These are phyloP conservation scores for Candida jianshihensis DNA, from an alignment of 805 yeast species.

Conservation along the genomic window DNA sequence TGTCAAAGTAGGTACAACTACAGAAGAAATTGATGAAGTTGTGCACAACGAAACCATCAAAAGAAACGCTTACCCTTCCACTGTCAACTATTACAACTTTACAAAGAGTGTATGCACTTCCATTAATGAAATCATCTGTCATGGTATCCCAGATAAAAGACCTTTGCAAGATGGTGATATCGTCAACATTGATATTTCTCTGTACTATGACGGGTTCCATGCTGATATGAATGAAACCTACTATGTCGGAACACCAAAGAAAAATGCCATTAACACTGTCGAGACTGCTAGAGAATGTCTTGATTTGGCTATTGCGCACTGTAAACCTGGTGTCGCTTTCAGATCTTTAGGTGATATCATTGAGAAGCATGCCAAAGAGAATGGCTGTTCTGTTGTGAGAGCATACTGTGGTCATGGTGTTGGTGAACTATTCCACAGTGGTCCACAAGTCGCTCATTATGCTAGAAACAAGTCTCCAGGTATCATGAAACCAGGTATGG, in stretches of 20 bases:
- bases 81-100: constrained; percentile 87
- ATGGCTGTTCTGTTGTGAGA: constrained; percentile 81
- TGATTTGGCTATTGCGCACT: constrained; percentile 72
- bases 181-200: constrained; percentile 80
- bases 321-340: constrained; percentile 89
- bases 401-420: constrained; percentile 94
- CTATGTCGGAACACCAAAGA: constrained; percentile 85
- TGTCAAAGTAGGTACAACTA: constrained; percentile 81
- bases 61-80: constrained; percentile 90
- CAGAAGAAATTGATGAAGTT: constrained; percentile 83
- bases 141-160: constrained; percentile 92
- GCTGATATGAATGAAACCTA: constrained; percentile 95
- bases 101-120: constrained; percentile 93
- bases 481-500: constrained; percentile 91
- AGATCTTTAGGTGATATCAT: constrained; percentile 82
- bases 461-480: constrained; percentile 92
- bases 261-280: constrained; percentile 80
- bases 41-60: constrained; percentile 86
- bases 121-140: constrained; percentile 92
- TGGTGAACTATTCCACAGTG: constrained; percentile 79
- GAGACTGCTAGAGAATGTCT: constrained; percentile 88
- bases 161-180: constrained; percentile 90
- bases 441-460: constrained; percentile 92
- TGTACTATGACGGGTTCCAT: constrained; percentile 84
- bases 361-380: constrained; percentile 75